A percentile compares a stretch with the other conserved stretches of the same genome.
Conservation (phyloP, 148 eudicot genomes). For the Nyssa sinensis region DNA sequence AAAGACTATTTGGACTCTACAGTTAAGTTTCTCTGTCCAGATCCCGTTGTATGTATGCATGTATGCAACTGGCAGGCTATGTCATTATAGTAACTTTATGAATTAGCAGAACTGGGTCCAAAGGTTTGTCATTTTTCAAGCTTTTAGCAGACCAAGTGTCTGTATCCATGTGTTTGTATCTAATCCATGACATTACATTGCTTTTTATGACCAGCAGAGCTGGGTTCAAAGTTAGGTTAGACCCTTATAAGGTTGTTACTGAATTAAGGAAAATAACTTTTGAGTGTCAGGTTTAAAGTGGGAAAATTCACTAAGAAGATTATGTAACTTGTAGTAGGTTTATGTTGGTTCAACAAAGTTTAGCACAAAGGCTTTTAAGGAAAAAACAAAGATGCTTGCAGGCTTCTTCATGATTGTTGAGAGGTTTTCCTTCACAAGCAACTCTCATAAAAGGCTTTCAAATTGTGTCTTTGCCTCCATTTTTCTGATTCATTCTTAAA, state of each 20-base stretch:
- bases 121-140: neutral
- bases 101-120: neutral
- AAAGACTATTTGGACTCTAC: neutral
- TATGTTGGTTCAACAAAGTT: neutral
- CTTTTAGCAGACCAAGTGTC: slow-evolving; percentile 12
- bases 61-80: neutral
- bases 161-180: slow-evolving; percentile 5
- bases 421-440: too few species aligned
- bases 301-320: neutral
- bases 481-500: too few species aligned
- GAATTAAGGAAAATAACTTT: neutral
- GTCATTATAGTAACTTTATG: neutral
- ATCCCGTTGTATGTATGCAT: neutral
- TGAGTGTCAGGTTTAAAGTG: neutral
- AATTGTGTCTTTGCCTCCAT: too few species aligned
- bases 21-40: neutral
- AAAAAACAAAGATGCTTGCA: neutral
- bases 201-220: neutral
- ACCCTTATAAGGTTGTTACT: neutral
- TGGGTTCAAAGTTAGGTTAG: neutral
- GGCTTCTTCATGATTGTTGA: neutral
- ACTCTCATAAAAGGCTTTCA: too few species aligned
- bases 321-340: neutral
- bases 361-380: neutral
- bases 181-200: neutral